Percentiles rank a stretch among this genome's conserved stretches.
Evolutionary conservation across 2,329 filamentous ascomycete species (phyloP).

Genomic region (Fusarium guadeloupense): DNA sequence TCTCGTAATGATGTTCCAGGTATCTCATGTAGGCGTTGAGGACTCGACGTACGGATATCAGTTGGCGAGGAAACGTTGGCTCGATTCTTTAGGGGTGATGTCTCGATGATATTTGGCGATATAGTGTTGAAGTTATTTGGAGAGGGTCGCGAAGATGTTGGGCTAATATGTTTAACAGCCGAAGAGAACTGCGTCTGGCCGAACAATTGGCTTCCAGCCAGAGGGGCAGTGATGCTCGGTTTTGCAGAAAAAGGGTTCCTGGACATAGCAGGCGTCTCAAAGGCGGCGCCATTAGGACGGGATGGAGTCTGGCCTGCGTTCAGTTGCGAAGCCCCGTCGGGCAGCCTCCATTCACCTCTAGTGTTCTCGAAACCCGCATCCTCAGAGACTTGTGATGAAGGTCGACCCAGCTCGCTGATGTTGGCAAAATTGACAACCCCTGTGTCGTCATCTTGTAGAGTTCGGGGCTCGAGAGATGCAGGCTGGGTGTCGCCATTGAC

Average conservation of each 20-base stretch:
- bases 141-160: constrained; percentile 67
- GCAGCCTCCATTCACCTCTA: constrained; percentile 51
- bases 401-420: constrained; percentile 48
- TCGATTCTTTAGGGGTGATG: constrained; percentile 61
- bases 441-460: constrained; percentile 58
- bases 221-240: constrained; percentile 46
- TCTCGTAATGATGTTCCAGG: constrained; percentile 42
- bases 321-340: constrained; percentile 48
- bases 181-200: constrained; percentile 64
- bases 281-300: constrained; percentile 41
- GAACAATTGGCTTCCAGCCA: constrained; percentile 62
- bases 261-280: constrained; percentile 61
- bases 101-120: constrained; percentile 56
- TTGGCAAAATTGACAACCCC: constrained; percentile 59
- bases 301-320: constrained; percentile 48
- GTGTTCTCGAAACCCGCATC: constrained; percentile 53
- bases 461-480: constrained; percentile 46
- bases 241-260: constrained; percentile 59
- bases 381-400: constrained; percentile 55
- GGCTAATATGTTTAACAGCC: constrained; percentile 59
- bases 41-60: constrained; percentile 54
- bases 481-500: constrained; percentile 40
- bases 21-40: constrained; percentile 47
- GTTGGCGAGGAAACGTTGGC: constrained; percentile 59
- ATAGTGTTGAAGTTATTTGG: constrained; percentile 59